Base-by-base conservation (phyloP, 345 rosid genomes). In the Gynandropsis gynandra region DNA sequence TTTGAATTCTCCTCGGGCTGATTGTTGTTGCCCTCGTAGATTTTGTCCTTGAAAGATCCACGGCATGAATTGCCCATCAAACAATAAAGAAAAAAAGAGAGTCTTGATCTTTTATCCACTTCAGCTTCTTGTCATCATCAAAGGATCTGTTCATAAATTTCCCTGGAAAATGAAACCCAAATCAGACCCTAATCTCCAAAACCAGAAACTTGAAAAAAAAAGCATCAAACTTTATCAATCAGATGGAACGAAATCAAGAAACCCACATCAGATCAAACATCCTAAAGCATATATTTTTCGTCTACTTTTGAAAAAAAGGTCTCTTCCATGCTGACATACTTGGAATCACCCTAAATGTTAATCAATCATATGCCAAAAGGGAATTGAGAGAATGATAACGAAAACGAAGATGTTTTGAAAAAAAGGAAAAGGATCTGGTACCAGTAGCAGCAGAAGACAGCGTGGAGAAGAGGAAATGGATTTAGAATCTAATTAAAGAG, bases 51-150 rank as follows among this genome's bases (percentile, higher is more conserved):
- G 65, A 79, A 80, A 74, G 98, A 79, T 68, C 95, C 93, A 56
- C 96, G 83, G 80, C 98, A 92, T 77, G 96, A 72, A 71, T 92
- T 92, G 89, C 98, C 98, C 98, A 92, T 92, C 70, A 85, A 90
- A 80, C 83, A 73, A 70, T 60, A 38, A 39, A 47, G 18, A 54
- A 40, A 54, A 16, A 19, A 58, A 50, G 58, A 65, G n/a, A n/a
- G n/a, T n/a, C 70, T 65, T 54, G 55, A 19, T 60, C 40, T 3
- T 21, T 36, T 31, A 3, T 9, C 29, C 51, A 11, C 38, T 66
- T 62, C 50, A 45, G 55, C 40, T 55, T 47, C 64, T 57, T 58
- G 56, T 76, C 83, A 69, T 60, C 66, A 60, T 66, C 31, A 52
- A 60, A 66, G 53, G 36, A 27, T 15, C 64, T 66, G 15, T 54